A percentile compares a stretch with the other conserved stretches of the same genome.
Conservation (phyloP, 2,329 filamentous ascomycete genomes). For the Pseudogymnoascus sp. region DNA sequence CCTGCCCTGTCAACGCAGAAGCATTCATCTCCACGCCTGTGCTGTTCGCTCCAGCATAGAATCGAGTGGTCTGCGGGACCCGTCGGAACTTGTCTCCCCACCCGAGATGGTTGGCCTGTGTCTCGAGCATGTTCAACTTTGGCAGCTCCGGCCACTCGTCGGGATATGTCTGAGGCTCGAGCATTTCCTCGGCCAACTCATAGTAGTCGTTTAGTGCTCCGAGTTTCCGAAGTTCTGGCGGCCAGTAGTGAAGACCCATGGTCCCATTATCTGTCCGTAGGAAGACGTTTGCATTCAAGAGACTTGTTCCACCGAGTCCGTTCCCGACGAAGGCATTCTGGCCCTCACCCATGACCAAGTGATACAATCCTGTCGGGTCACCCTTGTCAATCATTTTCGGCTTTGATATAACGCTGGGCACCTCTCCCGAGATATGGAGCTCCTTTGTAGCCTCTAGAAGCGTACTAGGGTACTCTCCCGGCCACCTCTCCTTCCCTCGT, state of each 20-base stretch:
- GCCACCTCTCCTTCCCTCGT: conserved; percentile 55
- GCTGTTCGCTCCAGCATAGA: conserved; percentile 50
- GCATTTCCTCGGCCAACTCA: conserved; percentile 42
- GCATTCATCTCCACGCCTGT: conserved; percentile 56
- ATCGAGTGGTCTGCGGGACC: conserved; percentile 54
- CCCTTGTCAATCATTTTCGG: conserved; percentile 38
- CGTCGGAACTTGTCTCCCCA: conserved; percentile 45
- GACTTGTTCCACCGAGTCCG: conserved; percentile 53
- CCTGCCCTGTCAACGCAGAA: conserved; percentile 52
- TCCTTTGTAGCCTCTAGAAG: conserved; percentile 40
- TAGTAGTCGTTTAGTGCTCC: conserved; percentile 46
- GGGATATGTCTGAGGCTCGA: conserved; percentile 52
- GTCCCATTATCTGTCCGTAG: conserved; percentile 48
- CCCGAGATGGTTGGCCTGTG: conserved; percentile 45
- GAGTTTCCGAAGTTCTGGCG: conserved; percentile 43
- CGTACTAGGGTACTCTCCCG: conserved; percentile 51
- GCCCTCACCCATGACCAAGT: conserved; percentile 52
- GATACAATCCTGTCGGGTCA: conserved; percentile 53
- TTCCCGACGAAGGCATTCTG: conserved; percentile 44
- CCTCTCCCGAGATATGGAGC: conserved; percentile 47
- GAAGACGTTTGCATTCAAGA: conserved; percentile 61
- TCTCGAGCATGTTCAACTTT: conserved; percentile 49
- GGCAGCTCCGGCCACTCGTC: conserved; percentile 46
- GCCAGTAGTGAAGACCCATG: conserved; percentile 48
- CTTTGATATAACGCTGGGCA: conserved; percentile 36